These are phyloP conservation scores for Usnea hakonensis DNA, from an alignment of 495 filamentous ascomycete genomes.

Conservation along the genomic window DNA sequence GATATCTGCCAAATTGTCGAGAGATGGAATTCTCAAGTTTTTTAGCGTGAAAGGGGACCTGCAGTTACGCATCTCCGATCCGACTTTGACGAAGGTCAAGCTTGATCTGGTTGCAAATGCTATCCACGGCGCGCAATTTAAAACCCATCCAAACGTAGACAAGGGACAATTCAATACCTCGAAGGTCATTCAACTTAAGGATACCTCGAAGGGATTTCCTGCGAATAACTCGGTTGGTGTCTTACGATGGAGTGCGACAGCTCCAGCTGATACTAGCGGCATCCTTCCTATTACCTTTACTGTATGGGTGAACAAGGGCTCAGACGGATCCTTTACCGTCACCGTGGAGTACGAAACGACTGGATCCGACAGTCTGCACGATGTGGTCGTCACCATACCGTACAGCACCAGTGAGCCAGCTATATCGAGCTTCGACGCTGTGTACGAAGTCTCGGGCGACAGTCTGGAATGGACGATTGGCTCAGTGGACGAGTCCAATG, in stretches of 20 bases:
- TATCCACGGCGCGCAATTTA: constrained; percentile 75
- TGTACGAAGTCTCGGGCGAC: constrained; percentile 90
- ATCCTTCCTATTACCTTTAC: constrained; percentile 84
- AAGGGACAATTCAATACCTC: constrained; percentile 68
- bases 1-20: constrained; percentile 76
- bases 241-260: constrained; percentile 75
- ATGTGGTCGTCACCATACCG: constrained; percentile 81
- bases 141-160: constrained; percentile 93
- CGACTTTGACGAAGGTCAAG: constrained; percentile 78
- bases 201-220: constrained; percentile 77
- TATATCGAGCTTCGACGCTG: constrained; percentile 86
- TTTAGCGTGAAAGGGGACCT: constrained; percentile 87
- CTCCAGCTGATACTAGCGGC: constrained; percentile 61
- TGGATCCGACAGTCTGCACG: constrained; percentile 63
- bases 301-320: constrained; percentile 87
- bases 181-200: constrained; percentile 77
- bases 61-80: constrained; percentile 78
- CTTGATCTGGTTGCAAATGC: constrained; percentile 67
- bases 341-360: constrained; percentile 93
- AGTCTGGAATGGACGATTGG: constrained; percentile 90
- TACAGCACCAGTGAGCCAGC: constrained; percentile 73
- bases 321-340: constrained; percentile 67
- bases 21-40: constrained; percentile 75
- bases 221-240: constrained; percentile 84
- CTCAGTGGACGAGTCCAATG: constrained; percentile 68